These are phyloP conservation scores for Elaeis oleifera DNA, from an alignment of 202 grass and related monocot species.

Conservation along the genomic window DNA sequence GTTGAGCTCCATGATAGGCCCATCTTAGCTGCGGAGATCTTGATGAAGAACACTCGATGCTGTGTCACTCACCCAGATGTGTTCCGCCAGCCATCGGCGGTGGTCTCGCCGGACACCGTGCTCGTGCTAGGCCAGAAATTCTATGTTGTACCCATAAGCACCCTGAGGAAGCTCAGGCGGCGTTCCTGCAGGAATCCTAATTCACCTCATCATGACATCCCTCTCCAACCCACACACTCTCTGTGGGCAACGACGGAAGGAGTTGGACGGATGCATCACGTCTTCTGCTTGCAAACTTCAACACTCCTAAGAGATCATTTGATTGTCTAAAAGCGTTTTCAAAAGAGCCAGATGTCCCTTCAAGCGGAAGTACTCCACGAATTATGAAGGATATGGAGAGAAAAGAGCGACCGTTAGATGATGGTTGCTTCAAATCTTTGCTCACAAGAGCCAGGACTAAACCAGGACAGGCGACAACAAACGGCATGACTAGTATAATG, in stretches of 20 bases:
- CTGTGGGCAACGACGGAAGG: too few species aligned
- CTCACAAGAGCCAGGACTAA: not conserved
- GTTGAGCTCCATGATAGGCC: slow-evolving; percentile 43
- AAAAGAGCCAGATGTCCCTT: too few species aligned
- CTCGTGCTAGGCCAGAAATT: slow-evolving; percentile 42
- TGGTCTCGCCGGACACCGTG: slow-evolving; percentile 30
- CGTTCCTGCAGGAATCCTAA: not conserved
- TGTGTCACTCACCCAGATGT: slow-evolving; percentile 52
- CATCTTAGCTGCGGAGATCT: slow-evolving; percentile 40
- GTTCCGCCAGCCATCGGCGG: slow-evolving; percentile 43
- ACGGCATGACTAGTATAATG: not conserved
- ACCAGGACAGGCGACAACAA: not conserved
- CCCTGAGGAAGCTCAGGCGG: slow-evolving; percentile 44
- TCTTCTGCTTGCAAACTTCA: too few species aligned
- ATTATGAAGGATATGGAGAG: too few species aligned
- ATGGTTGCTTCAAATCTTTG: slow-evolving; percentile 27
- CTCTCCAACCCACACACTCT: too few species aligned
- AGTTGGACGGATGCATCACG: too few species aligned
- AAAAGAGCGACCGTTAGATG: not conserved
- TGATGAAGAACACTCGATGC: slow-evolving; percentile 45
- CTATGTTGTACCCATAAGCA: slow-evolving; percentile 54
- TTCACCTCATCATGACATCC: too few species aligned
- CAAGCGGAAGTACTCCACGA: too few species aligned
- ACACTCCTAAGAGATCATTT: too few species aligned
- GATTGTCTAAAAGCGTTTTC: too few species aligned